These are phyloP conservation scores for Picea mariana DNA, from an alignment of 83 land plant species.

Conservation along the genomic window DNA sequence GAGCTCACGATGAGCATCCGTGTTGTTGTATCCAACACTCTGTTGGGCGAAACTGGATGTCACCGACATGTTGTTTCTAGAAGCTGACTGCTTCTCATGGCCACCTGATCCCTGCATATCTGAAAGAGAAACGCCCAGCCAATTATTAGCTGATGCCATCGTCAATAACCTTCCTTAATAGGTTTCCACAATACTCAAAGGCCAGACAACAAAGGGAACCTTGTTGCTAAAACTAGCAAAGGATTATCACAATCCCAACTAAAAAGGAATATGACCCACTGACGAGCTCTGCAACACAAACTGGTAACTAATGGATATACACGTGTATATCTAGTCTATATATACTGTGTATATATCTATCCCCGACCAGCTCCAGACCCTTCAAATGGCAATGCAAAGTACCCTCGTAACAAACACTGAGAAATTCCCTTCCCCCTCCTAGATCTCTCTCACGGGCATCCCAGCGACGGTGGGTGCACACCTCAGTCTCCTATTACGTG, in stretches of 20 bases:
- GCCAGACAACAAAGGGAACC: not conserved
- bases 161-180: not conserved
- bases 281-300: not conserved
- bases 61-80: not conserved
- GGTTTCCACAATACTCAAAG: no score
- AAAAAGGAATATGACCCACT: not conserved
- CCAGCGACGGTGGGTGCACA: no score
- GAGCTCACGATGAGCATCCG: slow-evolving; percentile 40
- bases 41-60: slow-evolving; percentile 16
- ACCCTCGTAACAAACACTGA: no score
- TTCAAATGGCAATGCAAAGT: no score
- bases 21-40: slow-evolving; percentile 21
- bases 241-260: not conserved
- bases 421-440: no score
- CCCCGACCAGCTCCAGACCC: no score
- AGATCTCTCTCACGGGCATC: no score
- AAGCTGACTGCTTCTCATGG: slow-evolving; percentile 13
- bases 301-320: not conserved
- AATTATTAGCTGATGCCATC: slow-evolving; percentile 69
- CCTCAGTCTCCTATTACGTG: no score
- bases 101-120: slow-evolving; percentile 16
- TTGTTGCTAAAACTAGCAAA: not conserved
- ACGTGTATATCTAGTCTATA: not conserved
- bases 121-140: slow-evolving; percentile 79
- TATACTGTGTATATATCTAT: no score